phyloP scores from a whole-genome alignment of 1,284 basidiomycete species.

The Apiotrichum siamense region DNA sequence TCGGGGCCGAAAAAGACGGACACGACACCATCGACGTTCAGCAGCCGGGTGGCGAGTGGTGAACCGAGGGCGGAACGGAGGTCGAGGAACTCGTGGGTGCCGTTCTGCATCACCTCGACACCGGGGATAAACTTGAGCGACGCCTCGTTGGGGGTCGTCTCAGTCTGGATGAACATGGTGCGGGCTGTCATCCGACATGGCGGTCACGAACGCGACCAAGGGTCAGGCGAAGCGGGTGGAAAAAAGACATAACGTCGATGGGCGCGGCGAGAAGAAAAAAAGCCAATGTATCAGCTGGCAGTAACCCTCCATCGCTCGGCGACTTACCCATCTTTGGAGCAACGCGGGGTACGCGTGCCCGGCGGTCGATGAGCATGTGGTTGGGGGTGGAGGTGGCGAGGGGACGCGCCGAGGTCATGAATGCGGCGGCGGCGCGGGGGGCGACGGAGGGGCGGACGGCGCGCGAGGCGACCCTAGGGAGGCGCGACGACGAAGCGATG shows the following conservation, averaged over 20 bases:
- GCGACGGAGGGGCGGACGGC: not conserved
- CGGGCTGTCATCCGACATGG: slow-evolving; percentile 54
- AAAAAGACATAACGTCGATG: too few relatives aligned
- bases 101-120: slow-evolving; percentile 73
- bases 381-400: slow-evolving; percentile 12
- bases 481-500: slow-evolving; percentile 31
- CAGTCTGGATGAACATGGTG: slow-evolving; percentile 96
- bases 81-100: slow-evolving; percentile 87
- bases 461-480: not conserved
- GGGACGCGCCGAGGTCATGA: slow-evolving; percentile 5
- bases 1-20: slow-evolving; percentile 94
- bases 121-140: slow-evolving; percentile 98
- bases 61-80: slow-evolving; percentile 74
- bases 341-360: slow-evolving; percentile 5
- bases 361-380: slow-evolving; percentile 4
- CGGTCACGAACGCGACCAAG: not conserved
- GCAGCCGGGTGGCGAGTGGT: slow-evolving; percentile 84
- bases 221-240: not conserved
- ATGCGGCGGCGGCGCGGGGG: not conserved
- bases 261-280: not conserved
- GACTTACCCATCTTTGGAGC: not conserved
- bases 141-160: slow-evolving; percentile 93
- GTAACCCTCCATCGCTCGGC: not conserved
- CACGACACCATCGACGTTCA: slow-evolving; percentile 85
- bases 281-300: not conserved